Conservation (phyloP, 805 yeast species). For the Danielia reshetovae region DNA sequence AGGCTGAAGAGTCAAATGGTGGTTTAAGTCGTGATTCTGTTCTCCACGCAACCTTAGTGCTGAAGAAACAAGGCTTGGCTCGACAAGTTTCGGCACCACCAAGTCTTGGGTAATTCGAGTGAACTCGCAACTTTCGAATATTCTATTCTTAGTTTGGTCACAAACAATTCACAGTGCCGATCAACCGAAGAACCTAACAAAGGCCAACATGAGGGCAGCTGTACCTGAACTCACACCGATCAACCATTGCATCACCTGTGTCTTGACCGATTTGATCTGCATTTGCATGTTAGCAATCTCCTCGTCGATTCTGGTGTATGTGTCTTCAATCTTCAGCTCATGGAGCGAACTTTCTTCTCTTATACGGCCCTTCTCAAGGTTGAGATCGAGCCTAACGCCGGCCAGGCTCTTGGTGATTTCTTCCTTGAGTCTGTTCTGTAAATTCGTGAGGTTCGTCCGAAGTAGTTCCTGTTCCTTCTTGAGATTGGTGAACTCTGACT, state of each 20-base stretch:
- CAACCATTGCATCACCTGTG: conserved; percentile 97
- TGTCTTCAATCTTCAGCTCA: conserved; percentile 90
- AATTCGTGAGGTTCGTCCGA: conserved; percentile 77
- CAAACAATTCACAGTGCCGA: no score
- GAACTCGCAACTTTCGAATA: no score
- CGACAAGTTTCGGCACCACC: no score
- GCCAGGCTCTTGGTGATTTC: conserved; percentile 89
- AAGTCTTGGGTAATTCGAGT: no score
- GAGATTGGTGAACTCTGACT: conserved; percentile 75
- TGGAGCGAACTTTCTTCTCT: conserved; percentile 92
- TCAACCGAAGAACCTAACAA: conserved; percentile 73
- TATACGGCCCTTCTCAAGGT: conserved; percentile 91
- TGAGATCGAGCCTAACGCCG: conserved; percentile 84
- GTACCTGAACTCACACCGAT: conserved; percentile 99
- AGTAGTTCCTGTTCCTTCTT: conserved; percentile 85
- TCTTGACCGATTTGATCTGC: conserved; percentile 92
- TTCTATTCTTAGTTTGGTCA: no score
- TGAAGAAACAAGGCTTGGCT: no score
- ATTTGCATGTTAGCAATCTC: conserved; percentile 92
- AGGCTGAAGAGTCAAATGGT: no score
- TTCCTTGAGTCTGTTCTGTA: conserved; percentile 80
- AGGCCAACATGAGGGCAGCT: conserved; percentile 88
- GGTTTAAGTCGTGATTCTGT: no score
- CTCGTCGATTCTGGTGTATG: conserved; percentile 91
- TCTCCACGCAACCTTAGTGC: no score